A percentile compares a stretch with the other conserved stretches of the same genome.
Evolutionary conservation across 148 eudicot genomes (phyloP).

Genomic region (Heliamphora exappendiculata): DNA sequence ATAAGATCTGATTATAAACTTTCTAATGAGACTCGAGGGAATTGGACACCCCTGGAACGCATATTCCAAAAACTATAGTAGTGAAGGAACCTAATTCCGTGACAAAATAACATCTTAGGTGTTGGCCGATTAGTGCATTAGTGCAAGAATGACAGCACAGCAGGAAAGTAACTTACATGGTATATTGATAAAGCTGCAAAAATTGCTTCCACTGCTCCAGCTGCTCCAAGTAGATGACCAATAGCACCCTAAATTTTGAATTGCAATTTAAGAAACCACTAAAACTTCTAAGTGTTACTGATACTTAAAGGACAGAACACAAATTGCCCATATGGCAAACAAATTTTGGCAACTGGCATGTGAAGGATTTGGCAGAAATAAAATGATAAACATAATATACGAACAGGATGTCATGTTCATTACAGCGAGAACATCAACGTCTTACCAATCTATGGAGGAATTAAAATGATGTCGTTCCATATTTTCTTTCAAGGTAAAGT

Average conservation of each 20-base stretch:
- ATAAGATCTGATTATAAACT: background rate
- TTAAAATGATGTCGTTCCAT: background rate
- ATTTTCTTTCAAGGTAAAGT: background rate
- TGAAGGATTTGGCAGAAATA: background rate
- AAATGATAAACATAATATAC: background rate
- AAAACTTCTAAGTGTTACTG: background rate
- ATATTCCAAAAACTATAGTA: no score
- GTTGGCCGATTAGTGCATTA: background rate
- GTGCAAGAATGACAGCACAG: background rate
- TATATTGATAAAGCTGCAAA: conserved; percentile 70
- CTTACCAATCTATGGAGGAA: background rate
- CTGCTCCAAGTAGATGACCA: conserved; percentile 97
- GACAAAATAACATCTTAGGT: background rate
- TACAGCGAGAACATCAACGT: background rate
- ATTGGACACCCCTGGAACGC: no score
- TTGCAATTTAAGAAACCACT: background rate
- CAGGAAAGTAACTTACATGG: conserved; percentile 40
- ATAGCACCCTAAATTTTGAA: conserved; percentile 56
- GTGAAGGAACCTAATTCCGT: no score
- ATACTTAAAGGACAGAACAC: background rate
- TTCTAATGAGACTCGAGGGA: no score
- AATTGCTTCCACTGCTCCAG: conserved; percentile 96
- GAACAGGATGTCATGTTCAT: background rate
- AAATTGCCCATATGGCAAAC: background rate
- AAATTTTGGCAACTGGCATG: background rate